These are phyloP conservation scores for Gamsiella multidivaricata DNA, from an alignment of 192 early-diverging fungal species.

Conservation along the genomic window DNA sequence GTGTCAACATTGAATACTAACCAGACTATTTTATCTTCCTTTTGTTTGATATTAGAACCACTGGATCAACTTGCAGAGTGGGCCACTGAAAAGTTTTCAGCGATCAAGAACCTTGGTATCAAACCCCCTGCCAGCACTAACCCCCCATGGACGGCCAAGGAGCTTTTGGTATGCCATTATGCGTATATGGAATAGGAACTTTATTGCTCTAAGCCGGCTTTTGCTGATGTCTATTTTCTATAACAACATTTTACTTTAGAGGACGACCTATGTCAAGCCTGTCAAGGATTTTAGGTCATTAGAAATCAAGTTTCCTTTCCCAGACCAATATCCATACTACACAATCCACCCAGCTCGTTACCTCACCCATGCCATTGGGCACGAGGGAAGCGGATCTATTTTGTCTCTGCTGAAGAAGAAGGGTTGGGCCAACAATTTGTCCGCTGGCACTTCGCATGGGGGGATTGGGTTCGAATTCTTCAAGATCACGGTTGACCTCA, in stretches of 20 bases:
- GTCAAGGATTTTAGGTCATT: slow-evolving; percentile 86
- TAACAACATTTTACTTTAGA: slow-evolving; percentile 51
- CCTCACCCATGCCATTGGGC: slow-evolving; percentile 89
- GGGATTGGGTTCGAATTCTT: slow-evolving; percentile 84
- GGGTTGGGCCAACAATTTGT: slow-evolving; percentile 89
- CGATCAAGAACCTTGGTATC: slow-evolving; percentile 79
- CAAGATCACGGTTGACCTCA: slow-evolving; percentile 85
- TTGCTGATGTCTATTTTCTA: background rate
- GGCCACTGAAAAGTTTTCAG: slow-evolving; percentile 84
- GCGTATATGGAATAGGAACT: background rate
- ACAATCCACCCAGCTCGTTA: slow-evolving; percentile 76
- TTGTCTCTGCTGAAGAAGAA: slow-evolving; percentile 86
- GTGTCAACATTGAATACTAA: too few relatives aligned
- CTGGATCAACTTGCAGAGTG: slow-evolving; percentile 87
- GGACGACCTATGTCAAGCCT: slow-evolving; percentile 76
- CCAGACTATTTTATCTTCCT: too few relatives aligned
- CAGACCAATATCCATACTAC: slow-evolving; percentile 74
- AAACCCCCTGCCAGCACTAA: slow-evolving; percentile 77
- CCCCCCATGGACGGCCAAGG: slow-evolving; percentile 75
- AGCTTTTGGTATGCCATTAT: slow-evolving; percentile 64
- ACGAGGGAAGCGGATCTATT: slow-evolving; percentile 91
- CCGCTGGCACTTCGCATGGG: slow-evolving; percentile 71
- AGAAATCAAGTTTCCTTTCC: slow-evolving; percentile 87
- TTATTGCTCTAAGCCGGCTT: slow-evolving; percentile 1
- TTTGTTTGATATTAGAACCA: slow-evolving; percentile 66